Evolutionary conservation across 179 eudicot genomes (phyloP).

Genomic region (Beta lomatogona): DNA sequence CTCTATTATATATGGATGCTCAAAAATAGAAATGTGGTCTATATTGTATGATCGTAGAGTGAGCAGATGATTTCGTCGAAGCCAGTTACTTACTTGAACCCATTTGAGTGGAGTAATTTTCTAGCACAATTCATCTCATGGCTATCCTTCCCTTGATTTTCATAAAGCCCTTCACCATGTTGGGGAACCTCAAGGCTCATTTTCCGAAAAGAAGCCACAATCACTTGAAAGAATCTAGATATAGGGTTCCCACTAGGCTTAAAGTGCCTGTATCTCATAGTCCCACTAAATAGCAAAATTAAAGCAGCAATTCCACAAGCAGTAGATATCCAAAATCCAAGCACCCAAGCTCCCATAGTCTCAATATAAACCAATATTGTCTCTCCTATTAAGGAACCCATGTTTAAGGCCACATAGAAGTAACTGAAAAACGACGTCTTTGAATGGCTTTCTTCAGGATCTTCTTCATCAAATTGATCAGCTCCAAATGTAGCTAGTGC

Average conservation of each 20-base stretch:
- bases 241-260: conserved; percentile 47
- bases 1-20: neutral
- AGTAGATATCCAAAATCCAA: conserved; percentile 50
- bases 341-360: conserved; percentile 49
- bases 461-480: conserved; percentile 52
- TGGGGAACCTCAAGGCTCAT: conserved; percentile 39
- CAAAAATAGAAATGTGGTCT: too few relatives aligned
- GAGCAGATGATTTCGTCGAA: neutral
- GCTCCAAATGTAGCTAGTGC: conserved; percentile 55
- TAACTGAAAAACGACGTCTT: conserved; percentile 52
- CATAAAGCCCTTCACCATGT: conserved; percentile 41
- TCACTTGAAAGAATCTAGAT: conserved; percentile 45
- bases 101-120: conserved; percentile 38
- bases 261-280: conserved; percentile 47
- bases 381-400: conserved; percentile 51
- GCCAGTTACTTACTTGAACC: conserved; percentile 37
- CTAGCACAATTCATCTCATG: conserved; percentile 38
- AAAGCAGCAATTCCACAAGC: conserved; percentile 44
- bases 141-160: conserved; percentile 37
- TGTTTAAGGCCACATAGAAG: conserved; percentile 50
- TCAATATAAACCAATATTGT: conserved; percentile 47
- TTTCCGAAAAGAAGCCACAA: conserved; percentile 48
- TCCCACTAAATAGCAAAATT: conserved; percentile 42
- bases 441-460: conserved; percentile 38
- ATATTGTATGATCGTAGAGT: neutral